Conservation (phyloP, 2,329 filamentous ascomycete species). For the Sclerotinia trifoliorum region DNA sequence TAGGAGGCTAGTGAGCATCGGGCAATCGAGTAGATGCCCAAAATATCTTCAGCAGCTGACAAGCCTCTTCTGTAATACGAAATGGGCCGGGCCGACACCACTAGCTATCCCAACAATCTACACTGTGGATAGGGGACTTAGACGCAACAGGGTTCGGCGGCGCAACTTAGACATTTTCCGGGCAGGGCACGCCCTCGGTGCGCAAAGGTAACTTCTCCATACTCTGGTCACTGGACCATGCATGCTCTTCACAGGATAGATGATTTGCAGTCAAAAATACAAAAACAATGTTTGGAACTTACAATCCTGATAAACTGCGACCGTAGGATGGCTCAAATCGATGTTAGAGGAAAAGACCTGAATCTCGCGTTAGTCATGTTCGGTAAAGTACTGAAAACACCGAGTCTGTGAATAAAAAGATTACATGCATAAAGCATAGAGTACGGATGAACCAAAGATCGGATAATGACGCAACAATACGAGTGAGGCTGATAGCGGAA, state of each 20-base stretch:
- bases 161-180: conserved; percentile 25
- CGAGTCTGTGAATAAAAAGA: conserved; percentile 7
- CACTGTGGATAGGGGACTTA: conserved; percentile 10
- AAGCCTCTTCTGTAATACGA: conserved; percentile 25
- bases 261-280: not conserved
- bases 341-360: not conserved
- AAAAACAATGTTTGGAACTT: conserved; percentile 1
- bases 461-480: conserved; percentile 15
- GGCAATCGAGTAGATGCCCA: conserved; percentile 2
- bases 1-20: conserved; percentile 27
- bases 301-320: conserved; percentile 11
- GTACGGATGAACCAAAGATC: conserved; percentile 12
- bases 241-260: not conserved
- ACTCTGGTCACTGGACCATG: conserved; percentile 15
- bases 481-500: conserved; percentile 19
- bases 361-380: conserved; percentile 13
- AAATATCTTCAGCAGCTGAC: conserved; percentile 29
- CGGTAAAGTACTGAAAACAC: not conserved
- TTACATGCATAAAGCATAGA: conserved; percentile 16
- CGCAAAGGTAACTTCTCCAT: not conserved
- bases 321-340: not conserved
- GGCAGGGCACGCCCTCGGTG: conserved; percentile 10
- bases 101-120: conserved; percentile 3
- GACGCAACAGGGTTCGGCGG: conserved; percentile 27
- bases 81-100: conserved; percentile 31